Evolutionary conservation across 148 eudicot genomes (phyloP).

Genomic region (Salicornia ramosissima): DNA sequence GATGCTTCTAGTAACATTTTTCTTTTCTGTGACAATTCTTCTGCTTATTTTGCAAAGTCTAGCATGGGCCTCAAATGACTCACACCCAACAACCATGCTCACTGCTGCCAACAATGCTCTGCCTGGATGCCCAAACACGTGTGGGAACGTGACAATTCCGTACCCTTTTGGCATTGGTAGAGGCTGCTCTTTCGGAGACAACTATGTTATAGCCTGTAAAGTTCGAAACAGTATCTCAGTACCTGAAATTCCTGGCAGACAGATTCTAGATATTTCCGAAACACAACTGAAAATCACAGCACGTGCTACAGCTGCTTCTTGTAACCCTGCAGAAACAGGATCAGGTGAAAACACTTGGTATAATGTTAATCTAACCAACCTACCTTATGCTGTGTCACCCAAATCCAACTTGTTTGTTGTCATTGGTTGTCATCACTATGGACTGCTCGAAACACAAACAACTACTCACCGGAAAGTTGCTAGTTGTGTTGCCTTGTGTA

Average conservation of each 20-base stretch:
- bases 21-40: background rate
- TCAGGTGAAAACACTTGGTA: background rate
- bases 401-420: conserved; percentile 21
- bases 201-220: conserved; percentile 9
- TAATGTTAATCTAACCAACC: background rate
- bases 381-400: conserved; percentile 8
- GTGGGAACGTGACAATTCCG: conserved; percentile 28
- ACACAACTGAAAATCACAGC: conserved; percentile 12
- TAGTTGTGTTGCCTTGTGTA: conserved; percentile 27
- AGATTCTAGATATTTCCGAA: conserved; percentile 16
- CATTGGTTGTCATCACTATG: conserved; percentile 26
- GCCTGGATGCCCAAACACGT: conserved; percentile 21
- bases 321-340: background rate
- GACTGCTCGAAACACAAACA: conserved; percentile 20
- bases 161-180: conserved; percentile 23
- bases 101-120: conserved; percentile 14
- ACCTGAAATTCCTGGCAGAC: conserved; percentile 3
- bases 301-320: conserved; percentile 11
- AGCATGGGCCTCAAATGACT: background rate
- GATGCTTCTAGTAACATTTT: too few relatives aligned
- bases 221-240: background rate
- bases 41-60: conserved; percentile 1
- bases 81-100: conserved; percentile 12
- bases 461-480: conserved; percentile 4
- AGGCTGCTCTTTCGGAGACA: conserved; percentile 23